phyloP scores from a whole-genome alignment of 352 stramenopile species.

The Thraustochytrium sp. region DNA sequence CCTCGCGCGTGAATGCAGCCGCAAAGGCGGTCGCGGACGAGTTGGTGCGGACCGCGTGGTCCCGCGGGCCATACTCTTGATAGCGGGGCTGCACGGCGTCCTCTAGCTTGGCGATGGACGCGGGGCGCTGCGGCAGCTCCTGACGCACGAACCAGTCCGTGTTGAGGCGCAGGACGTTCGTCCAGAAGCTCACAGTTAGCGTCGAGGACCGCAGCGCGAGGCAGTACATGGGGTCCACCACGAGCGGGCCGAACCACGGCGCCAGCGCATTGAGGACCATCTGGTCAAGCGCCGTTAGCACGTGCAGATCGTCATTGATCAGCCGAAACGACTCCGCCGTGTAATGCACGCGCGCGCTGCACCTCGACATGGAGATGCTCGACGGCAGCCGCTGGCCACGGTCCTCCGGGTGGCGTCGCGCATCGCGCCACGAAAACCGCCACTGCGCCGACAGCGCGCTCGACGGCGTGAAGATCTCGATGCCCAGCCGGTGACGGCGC shows the following conservation, averaged over 20 bases:
- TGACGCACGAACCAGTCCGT: conserved; percentile 14
- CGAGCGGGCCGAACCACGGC: conserved; percentile 13
- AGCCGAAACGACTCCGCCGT: conserved; percentile 14
- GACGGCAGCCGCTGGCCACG: not conserved
- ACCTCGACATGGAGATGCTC: not conserved
- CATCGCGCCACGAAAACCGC: not conserved
- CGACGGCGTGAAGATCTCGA: conserved; percentile 1
- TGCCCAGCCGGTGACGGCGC: not conserved
- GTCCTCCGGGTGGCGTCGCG: not conserved
- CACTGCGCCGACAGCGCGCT: not conserved
- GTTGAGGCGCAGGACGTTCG: not conserved
- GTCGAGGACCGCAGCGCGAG: not conserved
- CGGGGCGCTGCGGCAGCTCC: not conserved
- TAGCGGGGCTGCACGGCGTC: not conserved
- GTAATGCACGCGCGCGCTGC: not conserved
- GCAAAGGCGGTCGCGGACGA: not conserved
- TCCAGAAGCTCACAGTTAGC: not conserved
- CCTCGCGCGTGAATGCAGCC: not conserved
- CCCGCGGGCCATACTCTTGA: not conserved
- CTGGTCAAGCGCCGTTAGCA: not conserved
- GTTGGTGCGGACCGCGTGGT: not conserved
- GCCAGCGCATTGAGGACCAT: conserved; percentile 30
- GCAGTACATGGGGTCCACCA: conserved; percentile 24
- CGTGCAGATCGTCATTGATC: conserved; percentile 14
- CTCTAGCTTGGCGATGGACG: not conserved